Percentiles rank a stretch among this genome's conserved stretches.
Conservation (phyloP, 2,329 filamentous ascomycete genomes). For the Xylaria sp. region DNA sequence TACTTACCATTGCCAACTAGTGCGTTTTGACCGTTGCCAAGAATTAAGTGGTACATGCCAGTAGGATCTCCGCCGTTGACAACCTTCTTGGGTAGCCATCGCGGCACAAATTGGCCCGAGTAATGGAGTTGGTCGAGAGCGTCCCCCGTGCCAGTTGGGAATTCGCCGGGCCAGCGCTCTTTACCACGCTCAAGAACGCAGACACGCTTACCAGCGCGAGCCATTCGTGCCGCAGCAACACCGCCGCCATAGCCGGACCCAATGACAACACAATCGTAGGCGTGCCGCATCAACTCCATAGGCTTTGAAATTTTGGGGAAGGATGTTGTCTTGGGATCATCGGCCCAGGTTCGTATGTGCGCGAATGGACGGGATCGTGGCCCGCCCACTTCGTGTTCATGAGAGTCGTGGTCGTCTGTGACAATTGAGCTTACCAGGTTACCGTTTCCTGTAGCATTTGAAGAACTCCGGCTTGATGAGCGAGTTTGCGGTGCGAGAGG, state of each 20-base stretch:
- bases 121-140: conserved; percentile 64
- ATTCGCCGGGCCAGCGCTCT: conserved; percentile 74
- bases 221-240: conserved; percentile 72
- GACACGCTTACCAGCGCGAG: conserved; percentile 67
- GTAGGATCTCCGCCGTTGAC: conserved; percentile 64
- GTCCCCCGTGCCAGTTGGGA: conserved; percentile 60
- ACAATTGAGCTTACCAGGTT: conserved; percentile 39
- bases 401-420: conserved; percentile 44
- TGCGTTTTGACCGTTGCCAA: conserved; percentile 72
- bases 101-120: conserved; percentile 62
- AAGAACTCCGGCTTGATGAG: conserved; percentile 37
- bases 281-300: conserved; percentile 64
- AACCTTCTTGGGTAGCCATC: conserved; percentile 53
- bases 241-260: conserved; percentile 76
- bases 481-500: conserved; percentile 31
- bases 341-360: conserved; percentile 46
- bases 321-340: conserved; percentile 42
- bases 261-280: conserved; percentile 74
- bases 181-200: conserved; percentile 72
- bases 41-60: conserved; percentile 70
- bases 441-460: conserved; percentile 27
- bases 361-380: conserved; percentile 49
- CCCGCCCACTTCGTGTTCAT: conserved; percentile 50
- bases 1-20: conserved; percentile 65
- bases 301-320: conserved; percentile 67